Percentiles rank a stretch among this genome's conserved stretches.
Evolutionary conservation across 352 stramenopile genomes (phyloP).

Genomic region (Achlya hypogyna): DNA sequence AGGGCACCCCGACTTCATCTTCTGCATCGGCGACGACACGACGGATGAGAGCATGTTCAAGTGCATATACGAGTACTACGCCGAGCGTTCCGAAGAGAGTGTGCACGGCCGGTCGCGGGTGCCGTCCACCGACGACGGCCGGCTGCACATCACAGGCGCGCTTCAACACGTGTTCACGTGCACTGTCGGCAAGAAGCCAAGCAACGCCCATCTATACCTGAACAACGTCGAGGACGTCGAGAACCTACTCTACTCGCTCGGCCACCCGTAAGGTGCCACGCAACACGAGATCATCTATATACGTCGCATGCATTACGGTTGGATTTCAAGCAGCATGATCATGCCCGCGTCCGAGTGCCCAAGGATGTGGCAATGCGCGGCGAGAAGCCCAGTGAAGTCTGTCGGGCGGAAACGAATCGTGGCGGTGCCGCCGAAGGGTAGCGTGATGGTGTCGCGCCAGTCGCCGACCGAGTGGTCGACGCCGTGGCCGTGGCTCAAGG

Average conservation of each 20-base stretch:
- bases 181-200: slow-evolving; percentile 89
- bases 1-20: slow-evolving; percentile 90
- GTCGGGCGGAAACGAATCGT: slow-evolving; percentile 68
- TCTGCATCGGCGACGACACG: slow-evolving; percentile 95
- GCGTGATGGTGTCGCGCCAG: slow-evolving; percentile 70
- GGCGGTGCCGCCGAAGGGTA: slow-evolving; percentile 67
- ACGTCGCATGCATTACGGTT: background rate
- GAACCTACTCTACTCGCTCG: slow-evolving; percentile 58
- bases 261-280: slow-evolving; percentile 25
- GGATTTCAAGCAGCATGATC: slow-evolving; percentile 49
- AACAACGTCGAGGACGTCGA: slow-evolving; percentile 86
- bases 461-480: slow-evolving; percentile 70
- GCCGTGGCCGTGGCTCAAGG: slow-evolving; percentile 50
- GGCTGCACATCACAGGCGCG: slow-evolving; percentile 34
- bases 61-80: slow-evolving; percentile 87
- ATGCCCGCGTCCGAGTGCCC: slow-evolving; percentile 77
- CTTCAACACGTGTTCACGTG: slow-evolving; percentile 85
- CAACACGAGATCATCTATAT: background rate
- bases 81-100: slow-evolving; percentile 73
- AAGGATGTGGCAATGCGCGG: slow-evolving; percentile 75
- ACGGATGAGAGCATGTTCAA: slow-evolving; percentile 98
- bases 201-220: slow-evolving; percentile 83
- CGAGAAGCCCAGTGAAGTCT: slow-evolving; percentile 47
- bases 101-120: slow-evolving; percentile 38
- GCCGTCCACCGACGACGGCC: background rate